These are phyloP conservation scores for Fistulinella cinereoalba DNA, from an alignment of 1,284 basidiomycete genomes.

Conservation along the genomic window DNA sequence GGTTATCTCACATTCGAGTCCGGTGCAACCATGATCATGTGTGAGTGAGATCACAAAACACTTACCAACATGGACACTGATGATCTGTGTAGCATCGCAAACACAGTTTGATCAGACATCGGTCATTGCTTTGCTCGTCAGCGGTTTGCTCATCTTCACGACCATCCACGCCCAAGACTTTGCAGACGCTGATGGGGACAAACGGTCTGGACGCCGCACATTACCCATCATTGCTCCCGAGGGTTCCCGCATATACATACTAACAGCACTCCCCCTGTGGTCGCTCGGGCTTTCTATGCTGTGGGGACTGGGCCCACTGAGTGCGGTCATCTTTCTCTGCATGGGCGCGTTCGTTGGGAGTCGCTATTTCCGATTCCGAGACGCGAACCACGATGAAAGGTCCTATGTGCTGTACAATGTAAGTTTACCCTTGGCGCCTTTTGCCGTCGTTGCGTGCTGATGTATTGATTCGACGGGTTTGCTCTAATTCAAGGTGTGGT, in stretches of 20 bases:
- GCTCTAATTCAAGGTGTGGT: conserved; percentile 6
- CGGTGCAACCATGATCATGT: conserved; percentile 33
- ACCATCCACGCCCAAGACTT: conserved; percentile 45
- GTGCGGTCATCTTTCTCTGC: conserved; percentile 6
- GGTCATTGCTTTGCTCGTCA: conserved; percentile 26
- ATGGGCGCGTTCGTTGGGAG: conserved; percentile 18
- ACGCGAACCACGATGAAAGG: conserved; percentile 9
- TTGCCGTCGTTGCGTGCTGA: neutral
- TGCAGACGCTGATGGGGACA: conserved; percentile 41
- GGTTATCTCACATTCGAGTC: conserved; percentile 35
- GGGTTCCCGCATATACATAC: conserved; percentile 18
- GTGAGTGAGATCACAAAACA: conserved; percentile 16
- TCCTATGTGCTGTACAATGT: conserved; percentile 24
- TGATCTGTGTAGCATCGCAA: conserved; percentile 2
- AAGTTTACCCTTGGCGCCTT: neutral
- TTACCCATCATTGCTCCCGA: conserved; percentile 38
- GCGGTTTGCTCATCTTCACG: conserved; percentile 34
- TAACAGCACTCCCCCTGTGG: conserved; percentile 16
- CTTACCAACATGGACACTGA: neutral
- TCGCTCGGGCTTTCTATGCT: conserved; percentile 14
- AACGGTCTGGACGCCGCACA: conserved; percentile 36
- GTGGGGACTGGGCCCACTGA: conserved; percentile 16
- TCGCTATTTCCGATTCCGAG: conserved; percentile 15
- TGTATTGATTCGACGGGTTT: neutral
- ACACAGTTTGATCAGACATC: conserved; percentile 13